Evolutionary conservation across 139 green algal species (phyloP).

Genomic region (Auxenochlorella pyrenoidosa): DNA sequence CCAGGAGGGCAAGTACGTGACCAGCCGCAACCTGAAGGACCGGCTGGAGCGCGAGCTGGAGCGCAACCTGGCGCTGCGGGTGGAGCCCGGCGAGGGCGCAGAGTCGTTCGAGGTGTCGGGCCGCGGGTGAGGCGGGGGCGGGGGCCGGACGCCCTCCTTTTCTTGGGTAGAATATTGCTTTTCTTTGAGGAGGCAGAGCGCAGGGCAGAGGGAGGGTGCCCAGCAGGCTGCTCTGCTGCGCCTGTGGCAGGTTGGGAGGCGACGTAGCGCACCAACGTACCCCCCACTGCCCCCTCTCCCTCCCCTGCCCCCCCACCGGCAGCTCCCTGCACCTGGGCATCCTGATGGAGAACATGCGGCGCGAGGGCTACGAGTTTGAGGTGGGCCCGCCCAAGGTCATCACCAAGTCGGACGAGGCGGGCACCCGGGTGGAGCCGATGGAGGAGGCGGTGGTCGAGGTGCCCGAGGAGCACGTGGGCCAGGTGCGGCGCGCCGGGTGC

Average conservation of each 20-base stretch:
- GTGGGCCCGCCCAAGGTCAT: slow-evolving; percentile 97
- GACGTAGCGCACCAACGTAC: no score
- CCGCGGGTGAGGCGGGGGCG: slow-evolving; percentile 61
- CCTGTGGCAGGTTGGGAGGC: no score
- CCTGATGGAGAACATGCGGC: slow-evolving; percentile 99
- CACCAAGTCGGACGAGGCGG: slow-evolving; percentile 70
- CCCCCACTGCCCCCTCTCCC: no score
- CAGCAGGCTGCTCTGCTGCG: no score
- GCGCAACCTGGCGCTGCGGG: slow-evolving; percentile 95
- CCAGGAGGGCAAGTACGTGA: slow-evolving; percentile 96
- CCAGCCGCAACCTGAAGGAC: slow-evolving; percentile 83
- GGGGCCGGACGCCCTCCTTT: no score
- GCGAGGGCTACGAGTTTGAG: slow-evolving; percentile 87
- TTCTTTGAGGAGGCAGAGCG: no score
- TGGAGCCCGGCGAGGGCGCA: slow-evolving; percentile 92
- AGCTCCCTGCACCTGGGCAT: slow-evolving; percentile 90
- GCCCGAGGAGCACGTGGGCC: slow-evolving; percentile 82
- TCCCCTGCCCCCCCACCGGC: not conserved
- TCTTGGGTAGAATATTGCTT: no score
- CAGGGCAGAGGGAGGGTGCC: no score
- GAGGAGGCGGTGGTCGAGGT: slow-evolving; percentile 95
- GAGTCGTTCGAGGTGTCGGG: slow-evolving; percentile 96
- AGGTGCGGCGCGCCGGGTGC: not conserved
- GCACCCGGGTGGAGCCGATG: slow-evolving; percentile 83
- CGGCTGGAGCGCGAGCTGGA: slow-evolving; percentile 82